Evolutionary conservation across 176 grass and related monocot species (phyloP).

Genomic region (Zizania latifolia): DNA sequence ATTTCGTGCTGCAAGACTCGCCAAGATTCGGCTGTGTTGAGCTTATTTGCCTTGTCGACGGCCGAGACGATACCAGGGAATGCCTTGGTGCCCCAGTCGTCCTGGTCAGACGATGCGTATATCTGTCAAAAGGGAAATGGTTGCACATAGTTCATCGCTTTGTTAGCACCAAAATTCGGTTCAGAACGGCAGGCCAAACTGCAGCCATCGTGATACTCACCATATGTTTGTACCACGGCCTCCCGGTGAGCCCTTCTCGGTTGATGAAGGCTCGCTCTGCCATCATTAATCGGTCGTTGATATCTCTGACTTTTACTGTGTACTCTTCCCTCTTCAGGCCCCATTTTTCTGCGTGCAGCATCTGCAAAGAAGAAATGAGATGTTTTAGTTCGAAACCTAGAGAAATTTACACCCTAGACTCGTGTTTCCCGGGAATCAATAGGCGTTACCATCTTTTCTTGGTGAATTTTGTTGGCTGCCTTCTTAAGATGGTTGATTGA

Average conservation of each 20-base stretch:
- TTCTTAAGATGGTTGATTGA: conserved; percentile 61
- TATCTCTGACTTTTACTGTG: conserved; percentile 58
- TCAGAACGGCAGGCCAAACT: not conserved
- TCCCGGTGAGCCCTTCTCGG: conserved; percentile 62
- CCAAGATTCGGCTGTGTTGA: conserved; percentile 58
- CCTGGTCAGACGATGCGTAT: conserved; percentile 61
- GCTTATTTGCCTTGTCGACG: conserved; percentile 50
- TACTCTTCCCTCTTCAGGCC: conserved; percentile 31
- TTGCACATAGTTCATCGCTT: not conserved
- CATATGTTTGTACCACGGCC: conserved; percentile 91
- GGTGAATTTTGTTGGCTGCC: conserved; percentile 50
- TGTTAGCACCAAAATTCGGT: not conserved
- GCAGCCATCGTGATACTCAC: conserved; percentile 26
- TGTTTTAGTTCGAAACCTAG: not conserved
- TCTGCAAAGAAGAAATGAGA: conserved; percentile 27
- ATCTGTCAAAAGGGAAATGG: conserved; percentile 32
- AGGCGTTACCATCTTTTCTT: conserved; percentile 46
- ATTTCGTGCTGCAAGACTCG: conserved; percentile 65
- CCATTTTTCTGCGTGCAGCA: conserved; percentile 45
- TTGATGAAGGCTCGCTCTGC: conserved; percentile 77
- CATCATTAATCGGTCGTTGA: conserved; percentile 85
- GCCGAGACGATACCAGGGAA: conserved; percentile 71
- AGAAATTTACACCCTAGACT: not conserved
- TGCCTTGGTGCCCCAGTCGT: conserved; percentile 63
- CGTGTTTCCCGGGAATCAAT: not conserved